Evolutionary conservation across 257 asterid genomes (phyloP).

Genomic region (Cynanchum wilfordii): DNA sequence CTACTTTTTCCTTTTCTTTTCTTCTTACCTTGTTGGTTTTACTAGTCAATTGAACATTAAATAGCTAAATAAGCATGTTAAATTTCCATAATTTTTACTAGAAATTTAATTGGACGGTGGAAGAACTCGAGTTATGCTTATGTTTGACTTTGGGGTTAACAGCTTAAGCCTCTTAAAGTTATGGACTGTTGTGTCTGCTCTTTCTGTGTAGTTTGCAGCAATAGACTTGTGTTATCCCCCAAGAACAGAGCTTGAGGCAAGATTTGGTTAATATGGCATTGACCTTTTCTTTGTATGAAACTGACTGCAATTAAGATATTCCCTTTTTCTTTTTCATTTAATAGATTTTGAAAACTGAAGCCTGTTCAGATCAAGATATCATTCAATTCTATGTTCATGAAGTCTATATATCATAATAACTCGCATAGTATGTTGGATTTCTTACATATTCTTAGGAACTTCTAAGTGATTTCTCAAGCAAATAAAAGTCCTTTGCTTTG

Average conservation of each 20-base stretch:
- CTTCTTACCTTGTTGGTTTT: not conserved
- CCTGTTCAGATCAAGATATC: not conserved
- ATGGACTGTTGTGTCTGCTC: not conserved
- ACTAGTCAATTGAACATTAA: not conserved
- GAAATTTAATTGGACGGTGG: not conserved
- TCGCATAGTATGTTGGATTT: not conserved
- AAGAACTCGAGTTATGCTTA: not conserved
- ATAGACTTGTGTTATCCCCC: not conserved
- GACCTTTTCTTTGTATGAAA: not conserved
- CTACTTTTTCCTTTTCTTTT: not conserved
- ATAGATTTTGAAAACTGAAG: not conserved
- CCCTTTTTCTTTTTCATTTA: not conserved
- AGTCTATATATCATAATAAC: not conserved
- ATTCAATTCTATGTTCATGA: not conserved
- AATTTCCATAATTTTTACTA: not conserved
- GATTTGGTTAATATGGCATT: not conserved
- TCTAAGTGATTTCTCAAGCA: not conserved
- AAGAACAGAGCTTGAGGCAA: not conserved
- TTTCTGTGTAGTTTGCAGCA: not conserved
- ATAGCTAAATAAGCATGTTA: not conserved
- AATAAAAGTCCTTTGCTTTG: not conserved
- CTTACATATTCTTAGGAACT: not conserved
- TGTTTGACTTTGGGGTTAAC: not conserved
- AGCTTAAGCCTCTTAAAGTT: not conserved
- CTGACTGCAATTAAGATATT: not conserved